Evolutionary conservation across 164 flowering plant genomes (phyloP).

Genomic region (Annona squamosa): DNA sequence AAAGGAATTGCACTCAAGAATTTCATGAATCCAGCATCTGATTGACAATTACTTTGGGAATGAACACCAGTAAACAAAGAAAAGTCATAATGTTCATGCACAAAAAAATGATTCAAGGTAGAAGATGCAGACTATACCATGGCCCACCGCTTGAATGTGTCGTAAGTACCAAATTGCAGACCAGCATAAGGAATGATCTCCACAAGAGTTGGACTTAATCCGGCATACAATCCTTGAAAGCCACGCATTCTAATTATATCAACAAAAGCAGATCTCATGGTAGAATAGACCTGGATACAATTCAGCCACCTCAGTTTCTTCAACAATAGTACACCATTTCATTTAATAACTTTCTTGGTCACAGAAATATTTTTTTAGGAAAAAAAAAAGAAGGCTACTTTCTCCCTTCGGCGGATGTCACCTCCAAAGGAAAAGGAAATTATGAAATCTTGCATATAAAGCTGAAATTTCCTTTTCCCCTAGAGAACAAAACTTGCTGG

Average conservation of each 20-base stretch:
- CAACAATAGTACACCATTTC: neutral
- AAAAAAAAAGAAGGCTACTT: no score
- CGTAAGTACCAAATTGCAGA: constrained; percentile 94
- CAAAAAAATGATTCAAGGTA: neutral
- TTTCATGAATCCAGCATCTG: no score
- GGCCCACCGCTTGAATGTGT: constrained; percentile 89
- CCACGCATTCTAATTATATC: constrained; percentile 72
- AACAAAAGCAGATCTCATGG: constrained; percentile 75
- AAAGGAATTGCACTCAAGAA: no score
- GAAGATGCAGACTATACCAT: constrained; percentile 38
- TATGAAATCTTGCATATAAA: no score
- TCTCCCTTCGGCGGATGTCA: no score
- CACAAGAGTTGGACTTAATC: constrained; percentile 89
- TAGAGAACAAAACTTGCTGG: no score
- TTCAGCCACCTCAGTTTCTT: constrained; percentile 1
- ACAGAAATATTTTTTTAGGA: no score
- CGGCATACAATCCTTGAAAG: constrained; percentile 78
- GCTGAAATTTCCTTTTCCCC: no score
- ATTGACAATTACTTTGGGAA: neutral
- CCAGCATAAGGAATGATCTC: constrained; percentile 98
- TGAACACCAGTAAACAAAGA: neutral
- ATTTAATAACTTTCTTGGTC: no score
- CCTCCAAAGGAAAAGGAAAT: no score
- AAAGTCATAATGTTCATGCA: neutral
- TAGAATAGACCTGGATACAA: constrained; percentile 60